Conservation (phyloP, 768 basidiomycete species). For the Mycena haematopus region DNA sequence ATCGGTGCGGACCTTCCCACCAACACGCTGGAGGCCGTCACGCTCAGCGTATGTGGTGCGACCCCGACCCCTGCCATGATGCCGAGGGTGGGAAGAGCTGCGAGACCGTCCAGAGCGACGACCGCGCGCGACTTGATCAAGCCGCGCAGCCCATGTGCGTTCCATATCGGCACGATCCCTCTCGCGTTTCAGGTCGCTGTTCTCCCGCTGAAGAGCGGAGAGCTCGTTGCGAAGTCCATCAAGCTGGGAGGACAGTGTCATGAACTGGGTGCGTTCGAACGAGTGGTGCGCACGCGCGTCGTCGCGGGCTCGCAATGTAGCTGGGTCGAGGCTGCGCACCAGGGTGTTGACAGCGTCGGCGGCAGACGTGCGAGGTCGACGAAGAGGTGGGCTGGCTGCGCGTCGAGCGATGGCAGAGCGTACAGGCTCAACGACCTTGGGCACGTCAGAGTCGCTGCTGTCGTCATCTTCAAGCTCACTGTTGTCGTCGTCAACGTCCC, state of each 20-base stretch:
- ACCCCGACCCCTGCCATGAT: not conserved
- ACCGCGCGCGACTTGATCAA: too few relatives aligned
- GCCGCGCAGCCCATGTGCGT: too few relatives aligned
- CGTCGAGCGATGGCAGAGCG: not conserved
- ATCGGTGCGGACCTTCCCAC: too few relatives aligned
- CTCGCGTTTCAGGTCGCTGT: too few relatives aligned
- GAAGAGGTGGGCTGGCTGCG: not conserved
- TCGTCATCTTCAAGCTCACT: not conserved
- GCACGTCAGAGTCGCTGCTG: not conserved
- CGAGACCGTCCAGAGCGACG: too few relatives aligned
- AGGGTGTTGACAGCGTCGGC: not conserved
- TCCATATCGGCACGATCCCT: too few relatives aligned
- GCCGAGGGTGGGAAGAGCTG: not conserved
- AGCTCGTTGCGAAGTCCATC: not conserved
- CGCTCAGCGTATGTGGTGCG: not conserved
- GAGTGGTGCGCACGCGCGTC: not conserved
- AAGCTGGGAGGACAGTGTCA: not conserved
- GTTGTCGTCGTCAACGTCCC: not conserved
- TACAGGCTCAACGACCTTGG: not conserved
- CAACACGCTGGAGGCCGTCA: too few relatives aligned
- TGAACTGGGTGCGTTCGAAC: not conserved
- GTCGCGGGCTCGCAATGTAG: not conserved
- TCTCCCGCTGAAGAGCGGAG: too few relatives aligned
- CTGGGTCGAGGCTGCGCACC: not conserved
- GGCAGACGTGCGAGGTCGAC: not conserved